These are phyloP conservation scores for Cephaloascus albidus DNA, from an alignment of 805 yeast genomes.

Conservation along the genomic window DNA sequence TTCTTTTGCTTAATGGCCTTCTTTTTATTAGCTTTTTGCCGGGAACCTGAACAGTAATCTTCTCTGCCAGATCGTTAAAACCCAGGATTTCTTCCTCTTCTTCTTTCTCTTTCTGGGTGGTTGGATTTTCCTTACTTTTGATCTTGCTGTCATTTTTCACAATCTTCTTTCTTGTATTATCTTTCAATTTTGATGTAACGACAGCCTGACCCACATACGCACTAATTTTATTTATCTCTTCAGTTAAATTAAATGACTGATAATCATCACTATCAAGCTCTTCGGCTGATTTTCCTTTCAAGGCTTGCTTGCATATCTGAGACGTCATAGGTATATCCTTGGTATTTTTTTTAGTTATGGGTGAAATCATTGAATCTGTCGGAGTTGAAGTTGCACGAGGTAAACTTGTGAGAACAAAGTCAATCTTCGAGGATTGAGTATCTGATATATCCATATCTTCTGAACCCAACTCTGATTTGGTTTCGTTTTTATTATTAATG, in stretches of 20 bases:
- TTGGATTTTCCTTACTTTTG: too few species aligned
- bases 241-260: neutral
- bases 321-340: neutral
- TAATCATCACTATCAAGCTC: neutral
- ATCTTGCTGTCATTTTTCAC: too few species aligned
- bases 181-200: neutral
- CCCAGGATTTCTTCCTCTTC: too few species aligned
- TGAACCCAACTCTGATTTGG: neutral
- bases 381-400: neutral
- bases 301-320: neutral
- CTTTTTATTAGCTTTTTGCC: too few species aligned
- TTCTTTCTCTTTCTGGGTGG: too few species aligned
- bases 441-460: neutral
- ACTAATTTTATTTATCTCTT: neutral
- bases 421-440: neutral
- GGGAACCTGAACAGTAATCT: too few species aligned
- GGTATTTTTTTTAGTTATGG: neutral
- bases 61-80: too few species aligned
- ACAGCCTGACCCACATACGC: neutral
- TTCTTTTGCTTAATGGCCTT: too few species aligned
- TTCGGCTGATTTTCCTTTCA: neutral
- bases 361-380: neutral
- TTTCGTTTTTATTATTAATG: neutral
- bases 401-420: neutral
- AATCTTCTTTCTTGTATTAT: neutral